These are phyloP conservation scores for Populus tomentosa DNA, from an alignment of 441 rosid genomes.

Conservation along the genomic window DNA sequence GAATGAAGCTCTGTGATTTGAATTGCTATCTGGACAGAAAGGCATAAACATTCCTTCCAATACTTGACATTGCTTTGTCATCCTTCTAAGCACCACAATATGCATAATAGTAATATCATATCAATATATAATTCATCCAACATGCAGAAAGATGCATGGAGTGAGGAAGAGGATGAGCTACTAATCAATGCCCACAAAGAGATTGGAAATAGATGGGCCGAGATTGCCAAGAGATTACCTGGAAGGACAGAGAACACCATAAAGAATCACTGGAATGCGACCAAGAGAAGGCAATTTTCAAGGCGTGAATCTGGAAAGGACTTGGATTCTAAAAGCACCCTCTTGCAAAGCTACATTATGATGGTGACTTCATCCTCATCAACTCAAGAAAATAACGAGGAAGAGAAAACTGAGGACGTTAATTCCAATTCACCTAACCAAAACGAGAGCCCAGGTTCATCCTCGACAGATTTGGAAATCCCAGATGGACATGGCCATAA, in stretches of 20 bases:
- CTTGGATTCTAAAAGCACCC: conserved; percentile 6
- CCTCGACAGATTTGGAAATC: neutral
- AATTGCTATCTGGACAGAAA: neutral
- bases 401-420: neutral
- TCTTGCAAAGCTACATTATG: conserved; percentile 59
- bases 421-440: neutral
- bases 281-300: conserved; percentile 57
- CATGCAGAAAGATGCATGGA: conserved; percentile 79
- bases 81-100: neutral
- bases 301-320: conserved; percentile 30
- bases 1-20: neutral
- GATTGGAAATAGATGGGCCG: conserved; percentile 80
- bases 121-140: neutral
- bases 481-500: neutral
- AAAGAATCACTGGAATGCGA: conserved; percentile 94
- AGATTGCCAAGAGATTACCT: conserved; percentile 57
- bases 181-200: conserved; percentile 55
- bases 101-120: neutral
- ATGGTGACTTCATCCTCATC: conserved; percentile 21
- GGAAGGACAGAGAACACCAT: conserved; percentile 76
- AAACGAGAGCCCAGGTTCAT: neutral
- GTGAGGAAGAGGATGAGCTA: conserved; percentile 59
- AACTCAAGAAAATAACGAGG: neutral
- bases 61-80: no score
- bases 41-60: neutral